These are phyloP conservation scores for Aspergillus floridensis DNA, from an alignment of 2,329 filamentous ascomycete genomes.

Conservation along the genomic window DNA sequence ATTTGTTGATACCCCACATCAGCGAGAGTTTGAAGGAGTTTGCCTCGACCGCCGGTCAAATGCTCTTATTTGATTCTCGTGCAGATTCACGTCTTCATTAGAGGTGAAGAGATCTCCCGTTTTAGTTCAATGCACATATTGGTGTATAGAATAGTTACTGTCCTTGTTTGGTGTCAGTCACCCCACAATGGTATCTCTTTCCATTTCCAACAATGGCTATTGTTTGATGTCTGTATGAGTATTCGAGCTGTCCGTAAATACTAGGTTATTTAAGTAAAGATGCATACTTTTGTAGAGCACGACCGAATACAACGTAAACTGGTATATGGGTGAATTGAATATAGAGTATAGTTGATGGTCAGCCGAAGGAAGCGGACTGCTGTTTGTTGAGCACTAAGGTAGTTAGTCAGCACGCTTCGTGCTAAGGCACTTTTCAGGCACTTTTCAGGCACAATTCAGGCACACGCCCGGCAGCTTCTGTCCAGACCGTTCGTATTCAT, in stretches of 20 bases:
- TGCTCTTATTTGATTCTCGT: constrained; percentile 10
- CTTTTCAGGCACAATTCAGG: constrained; percentile 12
- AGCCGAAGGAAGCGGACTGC: not conserved
- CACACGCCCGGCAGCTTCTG: constrained; percentile 10
- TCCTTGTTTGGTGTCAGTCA: not conserved
- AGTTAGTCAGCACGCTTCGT: no score
- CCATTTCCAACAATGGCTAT: not conserved
- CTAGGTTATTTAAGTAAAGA: no score
- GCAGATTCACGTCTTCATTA: constrained; percentile 16
- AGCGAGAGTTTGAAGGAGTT: constrained; percentile 25
- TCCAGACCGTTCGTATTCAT: constrained; percentile 33
- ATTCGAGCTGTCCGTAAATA: no score
- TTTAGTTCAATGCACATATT: constrained; percentile 20
- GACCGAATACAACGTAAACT: no score
- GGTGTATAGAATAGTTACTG: constrained; percentile 7
- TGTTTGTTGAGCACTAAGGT: not conserved
- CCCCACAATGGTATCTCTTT: not conserved
- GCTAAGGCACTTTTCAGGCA: no score
- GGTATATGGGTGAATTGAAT: no score
- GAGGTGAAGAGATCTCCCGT: constrained; percentile 17
- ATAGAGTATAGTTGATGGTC: no score
- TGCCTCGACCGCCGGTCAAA: constrained; percentile 12
- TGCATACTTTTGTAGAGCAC: no score
- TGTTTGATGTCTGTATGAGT: not conserved
- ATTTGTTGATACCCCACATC: constrained; percentile 28